phyloP scores from a whole-genome alignment of 192 early-diverging fungal genomes.

The Linnemannia hyalina region DNA sequence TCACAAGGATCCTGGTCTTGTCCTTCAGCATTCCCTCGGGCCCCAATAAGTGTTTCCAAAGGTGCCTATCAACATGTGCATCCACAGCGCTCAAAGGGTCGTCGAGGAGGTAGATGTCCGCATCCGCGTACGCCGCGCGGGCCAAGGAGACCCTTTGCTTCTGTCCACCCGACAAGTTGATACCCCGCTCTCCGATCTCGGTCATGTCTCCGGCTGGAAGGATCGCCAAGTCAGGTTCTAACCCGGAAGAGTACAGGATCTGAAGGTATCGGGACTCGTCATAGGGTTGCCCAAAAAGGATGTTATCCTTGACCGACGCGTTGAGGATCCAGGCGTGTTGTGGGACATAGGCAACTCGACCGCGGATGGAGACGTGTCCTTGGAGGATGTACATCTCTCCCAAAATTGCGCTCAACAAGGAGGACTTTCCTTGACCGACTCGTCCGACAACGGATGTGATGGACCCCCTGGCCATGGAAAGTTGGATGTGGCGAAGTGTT shows the following conservation, averaged over 20 bases:
- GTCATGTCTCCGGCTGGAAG: conserved; percentile 80
- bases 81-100: conserved; percentile 89
- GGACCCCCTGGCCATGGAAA: conserved; percentile 59
- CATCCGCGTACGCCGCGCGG: conserved; percentile 79
- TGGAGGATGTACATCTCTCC: conserved; percentile 86
- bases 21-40: conserved; percentile 72
- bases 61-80: conserved; percentile 63
- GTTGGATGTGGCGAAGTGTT: conserved; percentile 30
- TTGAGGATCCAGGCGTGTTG: conserved; percentile 97
- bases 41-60: conserved; percentile 81
- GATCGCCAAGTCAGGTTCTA: conserved; percentile 77
- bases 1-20: conserved; percentile 77
- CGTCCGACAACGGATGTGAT: conserved; percentile 69
- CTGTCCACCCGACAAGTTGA: conserved; percentile 85
- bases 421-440: conserved; percentile 76
- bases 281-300: conserved; percentile 84
- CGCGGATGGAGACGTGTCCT: conserved; percentile 72
- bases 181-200: conserved; percentile 75
- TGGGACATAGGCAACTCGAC: conserved; percentile 78
- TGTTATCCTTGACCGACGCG: conserved; percentile 89
- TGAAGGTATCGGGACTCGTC: conserved; percentile 70
- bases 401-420: conserved; percentile 65
- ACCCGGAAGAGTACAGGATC: conserved; percentile 74
- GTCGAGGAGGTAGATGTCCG: conserved; percentile 86
- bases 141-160: conserved; percentile 88